Percentiles rank a stretch among this genome's conserved stretches.
phyloP scores from a whole-genome alignment of 1,284 basidiomycete genomes.

The Pisolithus thermaeus region DNA sequence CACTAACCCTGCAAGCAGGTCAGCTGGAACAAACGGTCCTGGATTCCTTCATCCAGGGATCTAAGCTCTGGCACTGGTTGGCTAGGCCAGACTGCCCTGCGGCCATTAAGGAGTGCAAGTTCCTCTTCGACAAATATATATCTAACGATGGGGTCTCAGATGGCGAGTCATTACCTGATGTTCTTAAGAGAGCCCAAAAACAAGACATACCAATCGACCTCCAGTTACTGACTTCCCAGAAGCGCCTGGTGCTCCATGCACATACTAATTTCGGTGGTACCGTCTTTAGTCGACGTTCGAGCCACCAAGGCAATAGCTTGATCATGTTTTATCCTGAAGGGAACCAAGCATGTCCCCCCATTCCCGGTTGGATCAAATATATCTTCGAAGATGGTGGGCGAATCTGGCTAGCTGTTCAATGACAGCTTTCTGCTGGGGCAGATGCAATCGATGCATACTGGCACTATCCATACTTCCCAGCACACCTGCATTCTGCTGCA shows the following conservation, averaged over 20 bases:
- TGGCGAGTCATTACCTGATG: background rate
- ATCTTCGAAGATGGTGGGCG: slow-evolving; percentile 1
- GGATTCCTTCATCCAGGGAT: slow-evolving; percentile 8
- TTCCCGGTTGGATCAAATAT: slow-evolving; percentile 7
- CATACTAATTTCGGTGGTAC: background rate
- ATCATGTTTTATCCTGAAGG: slow-evolving; percentile 4
- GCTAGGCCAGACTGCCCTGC: slow-evolving; percentile 4
- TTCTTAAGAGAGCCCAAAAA: background rate
- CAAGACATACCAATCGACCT: background rate
- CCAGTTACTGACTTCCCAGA: background rate
- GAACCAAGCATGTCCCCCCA: background rate
- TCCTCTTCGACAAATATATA: background rate
- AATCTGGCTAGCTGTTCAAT: slow-evolving; percentile 1
- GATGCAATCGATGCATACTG: slow-evolving; percentile 10
- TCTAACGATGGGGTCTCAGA: background rate
- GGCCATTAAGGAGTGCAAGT: slow-evolving; percentile 1
- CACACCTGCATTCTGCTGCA: background rate
- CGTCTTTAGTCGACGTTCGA: slow-evolving; percentile 1
- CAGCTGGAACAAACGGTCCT: background rate
- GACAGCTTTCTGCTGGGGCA: background rate
- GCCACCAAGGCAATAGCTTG: slow-evolving; percentile 2
- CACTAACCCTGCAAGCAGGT: background rate
- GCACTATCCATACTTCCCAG: slow-evolving; percentile 2
- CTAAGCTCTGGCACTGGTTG: slow-evolving; percentile 5
- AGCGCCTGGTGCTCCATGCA: background rate